Evolutionary conservation across 73 alveolate genomes (phyloP).

Genomic region (Paramecium sexaurelia): DNA sequence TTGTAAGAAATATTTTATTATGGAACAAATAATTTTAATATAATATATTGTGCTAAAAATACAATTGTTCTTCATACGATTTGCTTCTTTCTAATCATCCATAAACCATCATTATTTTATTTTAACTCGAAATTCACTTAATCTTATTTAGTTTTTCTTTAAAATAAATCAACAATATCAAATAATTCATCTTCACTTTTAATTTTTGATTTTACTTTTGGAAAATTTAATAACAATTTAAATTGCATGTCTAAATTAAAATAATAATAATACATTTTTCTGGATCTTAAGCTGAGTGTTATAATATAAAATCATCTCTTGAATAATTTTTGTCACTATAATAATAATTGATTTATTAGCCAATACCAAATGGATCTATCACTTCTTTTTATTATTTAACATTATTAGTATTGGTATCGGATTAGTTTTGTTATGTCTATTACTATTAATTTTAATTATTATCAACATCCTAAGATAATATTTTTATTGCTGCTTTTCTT

Average conservation of each 20-base stretch:
- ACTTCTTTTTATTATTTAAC: neutral
- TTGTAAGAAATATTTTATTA: too few species aligned
- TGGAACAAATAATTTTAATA: neutral
- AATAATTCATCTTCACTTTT: neutral
- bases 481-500: neutral
- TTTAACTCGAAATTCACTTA: neutral
- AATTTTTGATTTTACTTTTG: neutral
- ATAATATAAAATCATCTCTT: neutral
- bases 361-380: slow-evolving; percentile 30
- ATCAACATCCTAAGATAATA: neutral
- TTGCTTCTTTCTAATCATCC: neutral
- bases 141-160: neutral
- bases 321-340: slow-evolving; percentile 26
- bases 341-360: slow-evolving; percentile 9
- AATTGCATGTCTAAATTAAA: neutral
- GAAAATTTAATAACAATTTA: neutral
- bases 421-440: neutral
- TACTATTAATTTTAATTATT: neutral
- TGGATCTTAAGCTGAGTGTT: slow-evolving; percentile 31
- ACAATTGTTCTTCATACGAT: neutral
- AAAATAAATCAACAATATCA: neutral
- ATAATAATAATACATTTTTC: neutral
- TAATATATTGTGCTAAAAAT: neutral
- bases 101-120: neutral
- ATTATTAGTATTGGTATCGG: neutral